Conservation (phyloP, 306 rosid genomes). For the Vigna reflexopilosa region DNA sequence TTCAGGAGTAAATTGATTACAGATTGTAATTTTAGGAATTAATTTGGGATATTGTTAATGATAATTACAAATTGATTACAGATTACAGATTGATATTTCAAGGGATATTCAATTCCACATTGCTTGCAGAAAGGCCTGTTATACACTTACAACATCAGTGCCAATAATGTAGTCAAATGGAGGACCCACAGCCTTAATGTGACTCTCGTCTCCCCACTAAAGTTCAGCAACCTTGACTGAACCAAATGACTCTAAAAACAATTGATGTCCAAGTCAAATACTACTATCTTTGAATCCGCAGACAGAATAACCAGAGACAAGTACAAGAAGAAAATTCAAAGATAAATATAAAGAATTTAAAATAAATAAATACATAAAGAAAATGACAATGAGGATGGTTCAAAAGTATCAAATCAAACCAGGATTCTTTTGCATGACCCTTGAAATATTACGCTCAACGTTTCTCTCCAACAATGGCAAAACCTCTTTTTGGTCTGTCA, state of each 20-base stretch:
- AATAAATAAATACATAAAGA: constrained; percentile 7
- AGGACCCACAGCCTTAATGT: constrained; percentile 78
- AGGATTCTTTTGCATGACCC: constrained; percentile 75
- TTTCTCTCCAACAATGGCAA: constrained; percentile 82
- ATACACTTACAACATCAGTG: constrained; percentile 84
- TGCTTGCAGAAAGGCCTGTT: constrained; percentile 34
- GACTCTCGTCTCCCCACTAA: constrained; percentile 86
- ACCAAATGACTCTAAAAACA: constrained; percentile 76
- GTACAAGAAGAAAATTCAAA: not conserved
- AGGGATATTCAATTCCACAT: constrained; percentile 18
- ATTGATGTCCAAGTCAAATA: constrained; percentile 43
- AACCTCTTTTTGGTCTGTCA: constrained; percentile 90
- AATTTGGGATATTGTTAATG: not conserved
- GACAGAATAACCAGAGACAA: constrained; percentile 14
- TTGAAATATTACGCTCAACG: constrained; percentile 86
- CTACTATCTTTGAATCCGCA: constrained; percentile 31
- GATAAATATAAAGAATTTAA: not conserved
- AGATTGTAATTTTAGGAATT: not conserved
- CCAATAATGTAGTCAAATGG: constrained; percentile 93
- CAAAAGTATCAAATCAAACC: constrained; percentile 50
- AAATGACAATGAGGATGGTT: constrained; percentile 5
- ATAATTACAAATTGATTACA: not conserved
- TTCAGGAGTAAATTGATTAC: not conserved
- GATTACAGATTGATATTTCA: not conserved
- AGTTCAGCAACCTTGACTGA: constrained; percentile 84